These are phyloP conservation scores for Persicaria maculosa DNA, from an alignment of 148 eudicot genomes.

Conservation along the genomic window DNA sequence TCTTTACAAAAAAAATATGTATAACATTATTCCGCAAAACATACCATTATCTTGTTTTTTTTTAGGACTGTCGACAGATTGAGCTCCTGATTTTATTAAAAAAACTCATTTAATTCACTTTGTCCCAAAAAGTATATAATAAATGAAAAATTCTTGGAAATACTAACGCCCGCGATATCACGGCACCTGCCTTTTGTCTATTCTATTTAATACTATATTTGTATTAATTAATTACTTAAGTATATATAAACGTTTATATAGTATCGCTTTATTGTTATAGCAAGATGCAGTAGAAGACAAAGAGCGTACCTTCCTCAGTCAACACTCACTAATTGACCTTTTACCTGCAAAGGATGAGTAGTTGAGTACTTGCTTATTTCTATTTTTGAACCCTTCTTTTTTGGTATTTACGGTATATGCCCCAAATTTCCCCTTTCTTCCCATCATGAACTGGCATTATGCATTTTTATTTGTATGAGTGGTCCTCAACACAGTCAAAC, in stretches of 20 bases:
- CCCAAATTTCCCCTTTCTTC: neutral
- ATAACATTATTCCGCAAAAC: too few relatives aligned
- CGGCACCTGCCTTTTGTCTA: neutral
- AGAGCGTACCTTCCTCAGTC: neutral
- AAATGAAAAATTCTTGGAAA: neutral
- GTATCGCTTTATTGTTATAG: neutral
- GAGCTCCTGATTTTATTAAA: neutral
- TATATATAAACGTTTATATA: neutral
- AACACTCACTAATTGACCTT: neutral
- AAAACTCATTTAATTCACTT: neutral
- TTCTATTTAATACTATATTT: neutral
- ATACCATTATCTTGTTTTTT: neutral
- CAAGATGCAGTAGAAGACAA: neutral
- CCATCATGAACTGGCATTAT: neutral
- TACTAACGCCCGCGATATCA: slow-evolving; percentile 9
- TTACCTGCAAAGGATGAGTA: neutral
- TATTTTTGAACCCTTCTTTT: neutral
- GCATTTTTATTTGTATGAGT: neutral
- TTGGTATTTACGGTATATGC: neutral
- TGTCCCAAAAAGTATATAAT: neutral
- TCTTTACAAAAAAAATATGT: too few relatives aligned
- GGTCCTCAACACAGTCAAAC: neutral
- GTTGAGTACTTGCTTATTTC: neutral
- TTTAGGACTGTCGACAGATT: neutral
- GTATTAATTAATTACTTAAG: neutral